These are phyloP conservation scores for Metarhizium anisopliae DNA, from an alignment of 2,329 filamentous ascomycete species.

Conservation along the genomic window DNA sequence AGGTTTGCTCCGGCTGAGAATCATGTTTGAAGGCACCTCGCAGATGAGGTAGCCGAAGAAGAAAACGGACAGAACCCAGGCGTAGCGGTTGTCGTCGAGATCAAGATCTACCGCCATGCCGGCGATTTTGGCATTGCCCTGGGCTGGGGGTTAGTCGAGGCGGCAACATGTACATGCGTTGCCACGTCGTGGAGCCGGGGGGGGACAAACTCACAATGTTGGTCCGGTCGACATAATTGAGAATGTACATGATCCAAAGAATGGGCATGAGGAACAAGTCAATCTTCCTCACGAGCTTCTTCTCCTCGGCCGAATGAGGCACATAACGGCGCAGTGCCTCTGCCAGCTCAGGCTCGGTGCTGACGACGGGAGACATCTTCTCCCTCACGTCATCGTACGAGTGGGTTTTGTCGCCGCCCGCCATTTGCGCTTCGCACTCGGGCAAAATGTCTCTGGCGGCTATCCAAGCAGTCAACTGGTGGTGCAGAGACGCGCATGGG, in stretches of 20 bases:
- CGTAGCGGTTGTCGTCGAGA: constrained; percentile 40
- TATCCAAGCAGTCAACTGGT: background rate
- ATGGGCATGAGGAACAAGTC: constrained; percentile 30
- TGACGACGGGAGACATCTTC: background rate
- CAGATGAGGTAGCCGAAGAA: constrained; percentile 44
- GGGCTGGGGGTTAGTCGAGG: background rate
- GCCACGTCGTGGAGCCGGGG: background rate
- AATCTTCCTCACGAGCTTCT: constrained; percentile 27
- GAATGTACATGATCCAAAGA: constrained; percentile 52
- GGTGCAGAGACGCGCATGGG: background rate
- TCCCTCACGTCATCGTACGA: background rate
- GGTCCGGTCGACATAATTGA: constrained; percentile 52
- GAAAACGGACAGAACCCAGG: constrained; percentile 42
- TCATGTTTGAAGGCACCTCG: constrained; percentile 44
- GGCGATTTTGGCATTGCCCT: constrained; percentile 40
- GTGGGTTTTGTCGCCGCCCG: background rate
- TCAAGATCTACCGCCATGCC: constrained; percentile 38
- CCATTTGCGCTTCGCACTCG: background rate
- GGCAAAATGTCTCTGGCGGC: background rate
- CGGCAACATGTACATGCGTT: background rate
- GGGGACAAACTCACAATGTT: constrained; percentile 39
- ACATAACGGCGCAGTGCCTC: constrained; percentile 18
- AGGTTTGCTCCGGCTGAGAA: constrained; percentile 38
- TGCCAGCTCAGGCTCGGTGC: constrained; percentile 14
- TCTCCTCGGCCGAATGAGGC: constrained; percentile 15